A percentile compares a stretch with the other conserved stretches of the same genome.
These are phyloP conservation scores for Epichloe elymi DNA, from an alignment of 2,329 filamentous ascomycete genomes.

Conservation along the genomic window DNA sequence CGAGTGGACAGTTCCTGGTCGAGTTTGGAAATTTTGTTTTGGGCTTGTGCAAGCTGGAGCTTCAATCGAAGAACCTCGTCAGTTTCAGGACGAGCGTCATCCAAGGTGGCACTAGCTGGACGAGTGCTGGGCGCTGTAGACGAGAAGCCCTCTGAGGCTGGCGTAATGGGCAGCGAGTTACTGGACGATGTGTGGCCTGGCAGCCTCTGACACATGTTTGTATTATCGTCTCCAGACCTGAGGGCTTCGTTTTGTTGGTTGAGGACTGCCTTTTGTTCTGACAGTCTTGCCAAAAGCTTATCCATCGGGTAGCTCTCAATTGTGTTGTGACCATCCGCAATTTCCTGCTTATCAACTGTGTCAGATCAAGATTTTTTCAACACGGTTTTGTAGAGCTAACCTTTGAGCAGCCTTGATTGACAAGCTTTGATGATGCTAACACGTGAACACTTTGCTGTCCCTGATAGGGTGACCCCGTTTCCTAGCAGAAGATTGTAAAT, in stretches of 20 bases:
- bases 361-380: background rate
- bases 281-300: conserved; percentile 57
- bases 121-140: conserved; percentile 35
- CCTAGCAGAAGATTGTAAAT: conserved; percentile 7
- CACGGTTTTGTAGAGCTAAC: conserved; percentile 19
- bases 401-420: conserved; percentile 41
- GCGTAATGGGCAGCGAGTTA: conserved; percentile 49
- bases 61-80: conserved; percentile 57
- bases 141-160: conserved; percentile 42
- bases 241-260: conserved; percentile 44
- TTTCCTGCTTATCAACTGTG: conserved; percentile 28
- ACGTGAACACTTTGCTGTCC: conserved; percentile 32
- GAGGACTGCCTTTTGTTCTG: conserved; percentile 54
- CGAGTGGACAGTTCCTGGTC: conserved; percentile 57
- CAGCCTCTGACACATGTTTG: conserved; percentile 16
- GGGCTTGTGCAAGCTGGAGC: conserved; percentile 56
- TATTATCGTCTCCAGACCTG: conserved; percentile 27
- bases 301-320: conserved; percentile 49
- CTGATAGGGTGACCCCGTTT: conserved; percentile 7
- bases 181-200: conserved; percentile 37
- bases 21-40: conserved; percentile 56
- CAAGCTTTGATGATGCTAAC: conserved; percentile 40
- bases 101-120: conserved; percentile 36
- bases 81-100: conserved; percentile 26
- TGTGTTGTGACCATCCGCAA: background rate